Evolutionary conservation across 768 basidiomycete genomes (phyloP).

Genomic region (Tylopilus balloui): DNA sequence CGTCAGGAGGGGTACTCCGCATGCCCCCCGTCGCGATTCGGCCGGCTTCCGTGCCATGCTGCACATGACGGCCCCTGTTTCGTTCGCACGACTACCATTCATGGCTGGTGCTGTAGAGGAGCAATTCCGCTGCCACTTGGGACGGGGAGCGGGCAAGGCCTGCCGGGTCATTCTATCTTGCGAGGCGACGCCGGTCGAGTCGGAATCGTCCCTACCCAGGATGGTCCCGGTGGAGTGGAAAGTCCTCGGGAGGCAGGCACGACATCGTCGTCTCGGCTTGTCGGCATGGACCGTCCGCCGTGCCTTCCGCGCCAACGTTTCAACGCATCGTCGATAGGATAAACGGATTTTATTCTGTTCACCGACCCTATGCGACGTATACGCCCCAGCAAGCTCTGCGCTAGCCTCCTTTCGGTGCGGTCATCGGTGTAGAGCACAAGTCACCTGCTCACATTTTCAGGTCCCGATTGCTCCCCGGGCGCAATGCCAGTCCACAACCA

Average conservation of each 20-base stretch:
- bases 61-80: slow-evolving; percentile 9
- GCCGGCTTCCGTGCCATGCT: slow-evolving; percentile 10
- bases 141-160: slow-evolving; percentile 1
- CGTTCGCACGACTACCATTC: slow-evolving; percentile 8
- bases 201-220: slow-evolving; percentile 9
- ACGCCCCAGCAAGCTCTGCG: too few species aligned
- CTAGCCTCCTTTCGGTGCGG: neutral
- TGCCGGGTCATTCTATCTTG: neutral
- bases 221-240: slow-evolving; percentile 12
- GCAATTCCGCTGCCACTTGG: slow-evolving; percentile 11
- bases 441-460: slow-evolving; percentile 9
- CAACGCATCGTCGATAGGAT: slow-evolving; percentile 1
- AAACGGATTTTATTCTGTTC: slow-evolving; percentile 14
- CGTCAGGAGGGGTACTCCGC: neutral
- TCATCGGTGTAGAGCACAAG: neutral
- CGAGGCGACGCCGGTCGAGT: slow-evolving; percentile 1
- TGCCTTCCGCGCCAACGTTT: slow-evolving; percentile 1
- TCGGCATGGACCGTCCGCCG: slow-evolving; percentile 9
- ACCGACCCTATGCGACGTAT: slow-evolving; percentile 17
- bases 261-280: slow-evolving; percentile 3
- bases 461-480: slow-evolving; percentile 10
- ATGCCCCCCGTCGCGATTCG: slow-evolving; percentile 11
- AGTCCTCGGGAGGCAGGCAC: neutral
- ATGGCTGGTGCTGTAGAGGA: neutral
- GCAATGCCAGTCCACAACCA: slow-evolving; percentile 7